phyloP scores from a whole-genome alignment of 2,329 filamentous ascomycete genomes.

The Talaromyces sp. region DNA sequence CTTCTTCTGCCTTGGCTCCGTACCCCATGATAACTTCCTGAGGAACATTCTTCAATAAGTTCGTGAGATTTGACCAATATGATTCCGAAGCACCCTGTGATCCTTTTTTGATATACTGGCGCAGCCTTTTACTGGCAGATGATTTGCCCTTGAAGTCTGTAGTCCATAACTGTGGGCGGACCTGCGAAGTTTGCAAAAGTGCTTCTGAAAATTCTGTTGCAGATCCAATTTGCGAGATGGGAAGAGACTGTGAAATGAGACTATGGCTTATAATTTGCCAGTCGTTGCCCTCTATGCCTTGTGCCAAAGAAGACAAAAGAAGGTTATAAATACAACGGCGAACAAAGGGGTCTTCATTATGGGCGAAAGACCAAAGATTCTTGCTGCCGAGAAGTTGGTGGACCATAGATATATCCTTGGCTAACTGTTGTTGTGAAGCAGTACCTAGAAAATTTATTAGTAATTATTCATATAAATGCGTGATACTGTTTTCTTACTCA shows the following conservation, averaged over 20 bases:
- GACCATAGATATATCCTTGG: conserved; percentile 58
- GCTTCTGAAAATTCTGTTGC: conserved; percentile 64
- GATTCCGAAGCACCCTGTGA: conserved; percentile 68
- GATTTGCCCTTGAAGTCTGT: conserved; percentile 55
- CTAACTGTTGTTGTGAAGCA: conserved; percentile 44
- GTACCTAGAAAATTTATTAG: conserved; percentile 23
- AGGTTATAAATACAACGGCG: conserved; percentile 54
- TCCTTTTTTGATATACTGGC: conserved; percentile 71
- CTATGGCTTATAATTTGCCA: conserved; percentile 62
- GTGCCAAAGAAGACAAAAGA: conserved; percentile 45
- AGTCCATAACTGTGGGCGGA: conserved; percentile 68
- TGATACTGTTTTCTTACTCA: conserved; percentile 31
- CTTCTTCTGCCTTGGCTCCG: conserved; percentile 16
- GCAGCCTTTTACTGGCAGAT: conserved; percentile 53
- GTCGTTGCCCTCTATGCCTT: conserved; percentile 44
- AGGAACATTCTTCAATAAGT: conserved; percentile 56
- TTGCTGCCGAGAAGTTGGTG: conserved; percentile 60
- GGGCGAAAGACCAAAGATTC: conserved; percentile 55
- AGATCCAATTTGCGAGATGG: conserved; percentile 67
- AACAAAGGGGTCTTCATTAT: conserved; percentile 52
- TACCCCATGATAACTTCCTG: conserved; percentile 36
- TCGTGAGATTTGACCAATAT: conserved; percentile 67
- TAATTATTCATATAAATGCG: not conserved
- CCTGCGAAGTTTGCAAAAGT: conserved; percentile 59
- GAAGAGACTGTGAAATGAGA: conserved; percentile 70